A percentile compares a stretch with the other conserved stretches of the same genome.
Evolutionary conservation across 352 stramenopile species (phyloP).

Genomic region (Pythium guiyangense): DNA sequence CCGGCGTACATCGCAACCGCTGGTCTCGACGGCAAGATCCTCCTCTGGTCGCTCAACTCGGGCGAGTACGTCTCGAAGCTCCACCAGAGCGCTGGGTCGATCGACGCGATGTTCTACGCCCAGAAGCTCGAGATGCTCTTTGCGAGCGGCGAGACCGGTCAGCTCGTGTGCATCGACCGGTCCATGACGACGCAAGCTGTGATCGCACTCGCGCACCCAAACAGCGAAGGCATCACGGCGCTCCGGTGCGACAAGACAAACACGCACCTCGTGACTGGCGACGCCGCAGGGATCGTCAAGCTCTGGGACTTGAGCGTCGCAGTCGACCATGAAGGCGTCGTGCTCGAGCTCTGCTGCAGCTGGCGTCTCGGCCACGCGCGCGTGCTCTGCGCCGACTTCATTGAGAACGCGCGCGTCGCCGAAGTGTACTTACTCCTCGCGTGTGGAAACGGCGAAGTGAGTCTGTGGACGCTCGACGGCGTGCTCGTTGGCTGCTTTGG

Average conservation of each 20-base stretch:
- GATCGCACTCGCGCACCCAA: constrained; percentile 28
- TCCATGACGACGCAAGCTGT: constrained; percentile 54
- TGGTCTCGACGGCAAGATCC: constrained; percentile 62
- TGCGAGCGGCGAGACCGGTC: constrained; percentile 51
- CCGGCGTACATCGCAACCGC: constrained; percentile 66
- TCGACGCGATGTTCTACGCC: constrained; percentile 66
- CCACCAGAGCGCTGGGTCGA: constrained; percentile 54
- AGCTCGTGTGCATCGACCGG: constrained; percentile 64
- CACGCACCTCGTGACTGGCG: constrained; percentile 52
- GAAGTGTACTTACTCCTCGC: constrained; percentile 66
- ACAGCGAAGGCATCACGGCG: constrained; percentile 45
- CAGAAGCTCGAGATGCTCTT: constrained; percentile 72
- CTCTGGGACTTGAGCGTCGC: constrained; percentile 62
- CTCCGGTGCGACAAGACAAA: constrained; percentile 55
- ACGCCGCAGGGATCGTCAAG: constrained; percentile 50
- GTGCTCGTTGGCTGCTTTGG: constrained; percentile 66
- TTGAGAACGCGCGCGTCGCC: constrained; percentile 51
- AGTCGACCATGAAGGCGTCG: constrained; percentile 44
- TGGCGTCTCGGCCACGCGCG: constrained; percentile 37
- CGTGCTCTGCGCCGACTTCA: constrained; percentile 49
- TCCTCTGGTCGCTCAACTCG: constrained; percentile 80
- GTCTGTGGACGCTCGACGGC: constrained; percentile 68
- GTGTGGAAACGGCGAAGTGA: constrained; percentile 60
- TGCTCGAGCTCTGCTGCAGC: constrained; percentile 51
- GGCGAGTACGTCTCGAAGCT: constrained; percentile 58